phyloP scores from a whole-genome alignment of 345 rosid genomes.

The Camelina sativa region DNA sequence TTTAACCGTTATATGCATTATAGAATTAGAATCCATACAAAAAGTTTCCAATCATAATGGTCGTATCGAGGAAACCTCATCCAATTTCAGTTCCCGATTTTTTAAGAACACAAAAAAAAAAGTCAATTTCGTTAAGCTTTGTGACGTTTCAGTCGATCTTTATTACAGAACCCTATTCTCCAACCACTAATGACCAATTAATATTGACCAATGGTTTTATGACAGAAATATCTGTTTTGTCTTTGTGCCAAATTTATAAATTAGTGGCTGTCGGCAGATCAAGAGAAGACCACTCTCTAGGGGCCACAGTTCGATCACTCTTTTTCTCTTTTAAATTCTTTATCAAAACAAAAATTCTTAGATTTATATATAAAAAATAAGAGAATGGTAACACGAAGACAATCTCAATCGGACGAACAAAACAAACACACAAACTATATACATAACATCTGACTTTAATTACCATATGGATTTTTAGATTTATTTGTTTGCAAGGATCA shows the following conservation, averaged over 20 bases:
- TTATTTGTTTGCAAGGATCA: neutral
- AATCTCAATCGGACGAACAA: neutral
- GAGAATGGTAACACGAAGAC: neutral
- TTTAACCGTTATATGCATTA: neutral
- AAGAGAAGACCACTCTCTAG: constrained; percentile 21
- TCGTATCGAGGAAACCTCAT: neutral
- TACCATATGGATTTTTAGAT: neutral
- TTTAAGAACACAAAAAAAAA: neutral
- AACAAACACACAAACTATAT: neutral
- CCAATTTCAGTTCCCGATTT: constrained; percentile 6
- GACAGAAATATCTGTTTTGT: constrained; percentile 31
- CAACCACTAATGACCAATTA: constrained; percentile 35
- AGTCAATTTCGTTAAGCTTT: constrained; percentile 35
- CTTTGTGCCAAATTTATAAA: neutral
- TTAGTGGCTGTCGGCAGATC: constrained; percentile 38
- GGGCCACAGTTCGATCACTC: constrained; percentile 14
- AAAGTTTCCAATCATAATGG: neutral
- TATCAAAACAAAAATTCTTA: neutral
- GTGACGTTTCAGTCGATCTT: constrained; percentile 26
- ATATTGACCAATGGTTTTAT: neutral
- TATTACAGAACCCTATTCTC: constrained; percentile 32
- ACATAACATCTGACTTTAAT: neutral
- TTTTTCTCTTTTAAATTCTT: neutral
- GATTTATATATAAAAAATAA: too few species aligned
- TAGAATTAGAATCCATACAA: neutral